A percentile compares a stretch with the other conserved stretches of the same genome.
Evolutionary conservation across 2,329 filamentous ascomycete species (phyloP).

Genomic region (Sclerotinia borealis): DNA sequence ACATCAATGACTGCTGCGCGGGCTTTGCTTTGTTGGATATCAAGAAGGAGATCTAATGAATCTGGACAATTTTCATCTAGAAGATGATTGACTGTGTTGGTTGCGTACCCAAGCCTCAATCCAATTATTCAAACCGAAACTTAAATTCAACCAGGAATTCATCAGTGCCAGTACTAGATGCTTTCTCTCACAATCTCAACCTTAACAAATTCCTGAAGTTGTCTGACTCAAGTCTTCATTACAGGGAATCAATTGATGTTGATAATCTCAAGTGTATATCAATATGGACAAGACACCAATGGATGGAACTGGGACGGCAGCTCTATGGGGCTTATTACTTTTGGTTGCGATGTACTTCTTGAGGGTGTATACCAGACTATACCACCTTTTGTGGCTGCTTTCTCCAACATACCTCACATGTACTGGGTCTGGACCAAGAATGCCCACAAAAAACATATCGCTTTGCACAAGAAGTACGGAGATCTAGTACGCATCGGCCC

Average conservation of each 20-base stretch:
- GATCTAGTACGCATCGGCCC: slow-evolving; percentile 12
- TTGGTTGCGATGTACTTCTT: neutral
- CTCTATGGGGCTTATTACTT: neutral
- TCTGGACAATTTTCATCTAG: neutral
- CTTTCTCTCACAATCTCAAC: no score
- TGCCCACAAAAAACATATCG: neutral
- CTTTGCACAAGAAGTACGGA: slow-evolving; percentile 5
- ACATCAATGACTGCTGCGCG: neutral
- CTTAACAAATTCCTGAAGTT: no score
- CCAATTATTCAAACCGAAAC: no score
- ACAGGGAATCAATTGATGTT: no score
- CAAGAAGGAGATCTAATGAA: neutral
- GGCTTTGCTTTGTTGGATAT: neutral
- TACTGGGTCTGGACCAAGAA: neutral
- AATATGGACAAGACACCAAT: no score
- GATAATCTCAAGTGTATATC: no score
- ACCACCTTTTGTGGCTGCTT: neutral
- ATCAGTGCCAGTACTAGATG: no score
- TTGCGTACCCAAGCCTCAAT: neutral
- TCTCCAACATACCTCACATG: neutral
- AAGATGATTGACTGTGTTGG: neutral
- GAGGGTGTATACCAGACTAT: neutral
- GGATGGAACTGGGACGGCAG: no score
- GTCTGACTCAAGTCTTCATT: neutral
- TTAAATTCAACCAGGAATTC: no score